These are phyloP conservation scores for Echium plantagineum DNA, from an alignment of 257 asterid genomes.

Conservation along the genomic window DNA sequence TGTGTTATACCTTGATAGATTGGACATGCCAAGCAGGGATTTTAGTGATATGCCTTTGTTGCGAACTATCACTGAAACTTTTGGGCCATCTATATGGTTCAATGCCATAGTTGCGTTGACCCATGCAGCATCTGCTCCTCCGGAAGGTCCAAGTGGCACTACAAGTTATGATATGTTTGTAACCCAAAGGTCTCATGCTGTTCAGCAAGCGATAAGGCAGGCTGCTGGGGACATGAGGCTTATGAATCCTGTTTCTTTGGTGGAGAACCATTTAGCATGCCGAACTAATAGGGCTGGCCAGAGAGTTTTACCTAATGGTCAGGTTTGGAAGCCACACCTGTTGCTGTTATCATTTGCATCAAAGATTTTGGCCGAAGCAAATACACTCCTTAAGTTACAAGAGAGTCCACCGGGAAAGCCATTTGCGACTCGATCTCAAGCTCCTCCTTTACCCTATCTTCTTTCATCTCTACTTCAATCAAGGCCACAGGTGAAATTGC, in stretches of 20 bases:
- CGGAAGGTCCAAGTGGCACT: slow-evolving; percentile 89
- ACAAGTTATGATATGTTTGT: slow-evolving; percentile 98
- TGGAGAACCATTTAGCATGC: slow-evolving; percentile 94
- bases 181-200: slow-evolving; percentile 86
- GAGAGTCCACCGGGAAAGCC: slow-evolving; percentile 86
- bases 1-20: slow-evolving; percentile 86
- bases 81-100: slow-evolving; percentile 96
- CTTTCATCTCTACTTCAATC: slow-evolving; percentile 92
- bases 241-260: slow-evolving; percentile 96
- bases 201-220: slow-evolving; percentile 92
- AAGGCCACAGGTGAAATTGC: slow-evolving; percentile 83
- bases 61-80: slow-evolving; percentile 77
- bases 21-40: slow-evolving; percentile 93
- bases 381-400: slow-evolving; percentile 81
- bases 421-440: slow-evolving; percentile 50
- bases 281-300: slow-evolving; percentile 97
- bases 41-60: slow-evolving; percentile 80
- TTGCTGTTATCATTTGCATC: slow-evolving; percentile 90
- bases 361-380: slow-evolving; percentile 93
- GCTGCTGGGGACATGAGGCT: slow-evolving; percentile 98
- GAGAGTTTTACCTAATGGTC: slow-evolving; percentile 97
- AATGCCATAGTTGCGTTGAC: slow-evolving; percentile 96
- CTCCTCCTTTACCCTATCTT: slow-evolving; percentile 73
- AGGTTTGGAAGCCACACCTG: slow-evolving; percentile 97
- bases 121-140: slow-evolving; percentile 98